phyloP scores from a whole-genome alignment of 805 yeast species.

The Nakazawaea siamensis region DNA sequence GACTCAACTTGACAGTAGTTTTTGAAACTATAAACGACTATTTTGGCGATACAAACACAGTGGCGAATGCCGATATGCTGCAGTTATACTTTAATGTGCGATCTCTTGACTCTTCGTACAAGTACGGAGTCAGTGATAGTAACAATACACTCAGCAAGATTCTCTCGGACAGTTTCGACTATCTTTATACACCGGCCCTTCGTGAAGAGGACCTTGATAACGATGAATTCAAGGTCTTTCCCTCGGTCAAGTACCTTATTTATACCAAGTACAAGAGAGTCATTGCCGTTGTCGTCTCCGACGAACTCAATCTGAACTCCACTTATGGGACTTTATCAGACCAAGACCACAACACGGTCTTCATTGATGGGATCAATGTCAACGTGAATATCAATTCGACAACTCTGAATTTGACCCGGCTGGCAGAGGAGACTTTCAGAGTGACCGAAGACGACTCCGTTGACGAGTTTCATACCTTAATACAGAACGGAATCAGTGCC shows the following conservation, averaged over 20 bases:
- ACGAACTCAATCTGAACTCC: constrained; percentile 19
- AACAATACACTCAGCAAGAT: constrained; percentile 19
- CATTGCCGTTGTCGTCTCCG: constrained; percentile 25
- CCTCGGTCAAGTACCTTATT: constrained; percentile 26
- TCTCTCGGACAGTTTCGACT: constrained; percentile 9
- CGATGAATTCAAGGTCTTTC: constrained; percentile 19
- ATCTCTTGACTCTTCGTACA: constrained; percentile 12
- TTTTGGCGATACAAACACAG: constrained; percentile 33
- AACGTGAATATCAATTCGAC: not conserved
- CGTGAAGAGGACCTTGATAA: constrained; percentile 18
- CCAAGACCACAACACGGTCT: not conserved
- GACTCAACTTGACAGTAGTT: constrained; percentile 18
- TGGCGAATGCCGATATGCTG: constrained; percentile 35
- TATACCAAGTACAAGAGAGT: constrained; percentile 26
- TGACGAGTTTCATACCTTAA: constrained; percentile 26
- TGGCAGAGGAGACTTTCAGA: constrained; percentile 1
- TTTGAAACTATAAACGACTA: constrained; percentile 23
- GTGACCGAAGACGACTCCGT: constrained; percentile 27
- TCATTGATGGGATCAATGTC: constrained; percentile 5
- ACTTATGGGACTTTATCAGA: constrained; percentile 18
- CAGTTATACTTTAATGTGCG: constrained; percentile 30
- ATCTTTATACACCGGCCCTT: constrained; percentile 23
- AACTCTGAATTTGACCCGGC: not conserved
- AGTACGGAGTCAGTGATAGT: constrained; percentile 6
- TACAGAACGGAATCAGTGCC: constrained; percentile 60